Evolutionary conservation across 1,284 basidiomycete species (phyloP), one percentile per base, ranked within the genome.

Genomic region (Cutaneotrichosporon cyanovorans): DNA sequence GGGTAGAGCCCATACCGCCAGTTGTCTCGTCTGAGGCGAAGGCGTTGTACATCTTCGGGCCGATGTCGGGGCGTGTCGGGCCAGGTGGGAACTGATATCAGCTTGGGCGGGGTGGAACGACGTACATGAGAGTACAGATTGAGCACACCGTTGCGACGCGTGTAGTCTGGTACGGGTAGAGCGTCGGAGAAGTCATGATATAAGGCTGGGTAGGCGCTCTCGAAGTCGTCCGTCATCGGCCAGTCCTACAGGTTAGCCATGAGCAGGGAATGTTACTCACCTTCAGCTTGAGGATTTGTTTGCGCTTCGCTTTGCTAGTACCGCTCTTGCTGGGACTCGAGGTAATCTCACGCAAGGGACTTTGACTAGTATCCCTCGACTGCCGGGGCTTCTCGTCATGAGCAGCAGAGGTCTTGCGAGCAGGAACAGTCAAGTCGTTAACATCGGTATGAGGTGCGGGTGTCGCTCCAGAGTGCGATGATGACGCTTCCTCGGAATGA

Each of bases 141-240:
- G 46, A 85, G 73, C 1, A 83, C 82, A 2, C 92, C 92, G 59
- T 96, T 88, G 35, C 87, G 80, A 28, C 89, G 77, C 15, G 91
- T 87, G 62, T 85, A 91, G 63, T 84, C 84, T 1, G 89, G 89
- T 0, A 89, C 82, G 0, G 92, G 92, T 1, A 95, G 81, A 1
- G 82, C 82, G 14, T 78, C 71, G 55, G 78, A 82, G 63, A 95
- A 95, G 62, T 95, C 92, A 18, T 84, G 77, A 62, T 83, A 95
- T n/a, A 95, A 73, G 51, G 84, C 82, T 0, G 91, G 91, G 60
- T 91, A 90, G 5, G 80, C 79, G 2, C 76, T 75, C 59, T 83
- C 83, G 71, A 96, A 93, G 53, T 92, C 88, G 3, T 80, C 78
- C 2, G 83, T 83, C 0, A 85, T 78, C 2, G 92, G 92, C 90